A percentile compares a stretch with the other conserved stretches of the same genome.
These are phyloP conservation scores for Gaeumannomyces sp. DNA, from an alignment of 2,329 filamentous ascomycete species.

Conservation along the genomic window DNA sequence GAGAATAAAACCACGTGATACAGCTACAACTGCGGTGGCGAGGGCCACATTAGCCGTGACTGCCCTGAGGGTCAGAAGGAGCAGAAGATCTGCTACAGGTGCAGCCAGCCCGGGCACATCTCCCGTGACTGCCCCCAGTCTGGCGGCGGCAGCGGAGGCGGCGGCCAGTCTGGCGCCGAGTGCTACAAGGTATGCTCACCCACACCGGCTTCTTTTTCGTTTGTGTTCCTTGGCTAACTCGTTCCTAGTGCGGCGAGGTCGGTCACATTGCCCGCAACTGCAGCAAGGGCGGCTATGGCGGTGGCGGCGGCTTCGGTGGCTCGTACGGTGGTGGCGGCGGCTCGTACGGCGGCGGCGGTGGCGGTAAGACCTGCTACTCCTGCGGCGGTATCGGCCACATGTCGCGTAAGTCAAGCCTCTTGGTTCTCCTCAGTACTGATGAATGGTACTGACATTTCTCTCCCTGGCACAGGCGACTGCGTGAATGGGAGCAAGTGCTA, in stretches of 20 bases:
- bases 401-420: slow-evolving; percentile 55
- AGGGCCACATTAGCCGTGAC: slow-evolving; percentile 83
- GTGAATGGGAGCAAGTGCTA: slow-evolving; percentile 99
- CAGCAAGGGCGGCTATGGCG: slow-evolving; percentile 53
- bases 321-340: slow-evolving; percentile 40
- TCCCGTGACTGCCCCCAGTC: slow-evolving; percentile 73
- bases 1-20: slow-evolving; percentile 26
- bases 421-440: not conserved
- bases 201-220: not conserved
- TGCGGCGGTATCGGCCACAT: slow-evolving; percentile 97
- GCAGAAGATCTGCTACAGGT: slow-evolving; percentile 71
- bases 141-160: slow-evolving; percentile 37
- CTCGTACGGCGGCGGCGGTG: slow-evolving; percentile 40
- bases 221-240: slow-evolving; percentile 5
- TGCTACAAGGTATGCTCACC: slow-evolving; percentile 70
- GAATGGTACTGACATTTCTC: not conserved
- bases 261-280: slow-evolving; percentile 96
- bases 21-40: slow-evolving; percentile 78
- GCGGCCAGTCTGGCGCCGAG: slow-evolving; percentile 52
- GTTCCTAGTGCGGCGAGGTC: slow-evolving; percentile 71
- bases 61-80: slow-evolving; percentile 87
- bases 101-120: slow-evolving; percentile 81
- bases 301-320: slow-evolving; percentile 40
- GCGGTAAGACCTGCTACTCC: slow-evolving; percentile 86
- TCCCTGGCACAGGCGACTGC: slow-evolving; percentile 63